Evolutionary conservation across 768 basidiomycete species (phyloP), one percentile per base, ranked within the genome.

Genomic region (Collybiopsis luxurians): DNA sequence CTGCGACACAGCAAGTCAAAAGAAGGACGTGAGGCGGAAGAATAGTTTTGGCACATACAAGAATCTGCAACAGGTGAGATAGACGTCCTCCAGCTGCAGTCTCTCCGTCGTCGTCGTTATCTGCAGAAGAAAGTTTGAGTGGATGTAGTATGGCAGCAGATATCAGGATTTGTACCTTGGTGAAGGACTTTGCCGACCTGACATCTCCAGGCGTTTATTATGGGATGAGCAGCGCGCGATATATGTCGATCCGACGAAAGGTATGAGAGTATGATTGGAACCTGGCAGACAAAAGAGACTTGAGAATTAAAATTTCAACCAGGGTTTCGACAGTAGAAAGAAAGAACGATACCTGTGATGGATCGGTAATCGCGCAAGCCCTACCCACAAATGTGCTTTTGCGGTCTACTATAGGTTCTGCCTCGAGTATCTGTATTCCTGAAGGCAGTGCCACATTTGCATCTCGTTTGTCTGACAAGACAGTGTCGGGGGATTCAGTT

Each of bases 71-170:
- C 1, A 99, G 79, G 69, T 98, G 95, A 0, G 92, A 92, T 21
- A 98, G 73, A 17, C 96, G 82, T 42, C 89, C 86, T 4, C 96
- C 96, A 19, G 96, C 96, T 1, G 92, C 94, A 0, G 89, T 86
- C 73, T 99, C 96, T 1, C 95, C 92, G 57, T 98, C 91, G 58
- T 98, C 95, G 56, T 95, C 92, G 57, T 97, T 95, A 65, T 98
- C 95, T 93, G 61, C 31, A 26, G 10, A 19, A 19, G n/a, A 24
- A 21, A 39, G 40, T 48, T 9, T 31, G 2, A 40, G 30, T 21
- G 34, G 17, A 21, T 24, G 28, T 19, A 59, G 21, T 53, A 49
- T 43, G 27, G n/a, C 11, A 15, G 11, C 19, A n/a, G 24, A 46
- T 45, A 28, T 36, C 21, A 40, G 31, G 31, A 15, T 36, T n/a